Conservation (phyloP, 1,284 basidiomycete species). For the Papiliotrema nemorosa region DNA sequence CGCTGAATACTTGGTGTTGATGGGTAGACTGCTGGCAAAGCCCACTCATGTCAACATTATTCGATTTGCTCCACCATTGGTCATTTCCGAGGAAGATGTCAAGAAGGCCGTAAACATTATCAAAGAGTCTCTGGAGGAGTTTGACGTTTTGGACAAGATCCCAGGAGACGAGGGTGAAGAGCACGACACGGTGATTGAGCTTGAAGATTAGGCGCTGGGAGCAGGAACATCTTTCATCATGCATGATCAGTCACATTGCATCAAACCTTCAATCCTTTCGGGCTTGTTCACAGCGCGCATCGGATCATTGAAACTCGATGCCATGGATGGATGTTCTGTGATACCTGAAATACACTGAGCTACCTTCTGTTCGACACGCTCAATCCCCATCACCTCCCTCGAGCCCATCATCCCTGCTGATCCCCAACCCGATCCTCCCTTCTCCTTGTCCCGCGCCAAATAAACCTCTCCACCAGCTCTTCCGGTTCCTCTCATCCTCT, state of each 20-base stretch:
- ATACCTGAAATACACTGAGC: too few relatives aligned
- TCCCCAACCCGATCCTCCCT: constrained; percentile 7
- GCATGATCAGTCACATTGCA: too few relatives aligned
- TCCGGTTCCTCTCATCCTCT: neutral
- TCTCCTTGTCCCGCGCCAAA: constrained; percentile 2
- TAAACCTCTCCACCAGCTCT: constrained; percentile 3
- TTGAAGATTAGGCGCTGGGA: constrained; percentile 11
- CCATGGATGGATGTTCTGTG: too few relatives aligned
- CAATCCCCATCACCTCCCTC: neutral
- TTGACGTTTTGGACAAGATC: constrained; percentile 75
- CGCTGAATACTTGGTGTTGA: neutral
- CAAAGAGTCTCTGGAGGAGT: constrained; percentile 68
- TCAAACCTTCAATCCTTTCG: too few relatives aligned
- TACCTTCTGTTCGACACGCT: too few relatives aligned
- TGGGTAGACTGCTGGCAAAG: constrained; percentile 61
- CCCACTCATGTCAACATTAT: constrained; percentile 95
- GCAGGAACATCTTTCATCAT: too few relatives aligned
- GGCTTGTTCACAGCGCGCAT: too few relatives aligned
- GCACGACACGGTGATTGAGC: constrained; percentile 30
- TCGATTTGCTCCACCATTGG: constrained; percentile 90
- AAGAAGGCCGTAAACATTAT: constrained; percentile 73
- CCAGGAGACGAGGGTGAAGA: constrained; percentile 59
- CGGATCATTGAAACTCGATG: too few relatives aligned
- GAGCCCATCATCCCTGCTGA: neutral
- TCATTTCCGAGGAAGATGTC: constrained; percentile 83